Evolutionary conservation across 2,329 filamentous ascomycete genomes (phyloP), one percentile per base, ranked within the genome.

Genomic region (Madurella mycetomatis): DNA sequence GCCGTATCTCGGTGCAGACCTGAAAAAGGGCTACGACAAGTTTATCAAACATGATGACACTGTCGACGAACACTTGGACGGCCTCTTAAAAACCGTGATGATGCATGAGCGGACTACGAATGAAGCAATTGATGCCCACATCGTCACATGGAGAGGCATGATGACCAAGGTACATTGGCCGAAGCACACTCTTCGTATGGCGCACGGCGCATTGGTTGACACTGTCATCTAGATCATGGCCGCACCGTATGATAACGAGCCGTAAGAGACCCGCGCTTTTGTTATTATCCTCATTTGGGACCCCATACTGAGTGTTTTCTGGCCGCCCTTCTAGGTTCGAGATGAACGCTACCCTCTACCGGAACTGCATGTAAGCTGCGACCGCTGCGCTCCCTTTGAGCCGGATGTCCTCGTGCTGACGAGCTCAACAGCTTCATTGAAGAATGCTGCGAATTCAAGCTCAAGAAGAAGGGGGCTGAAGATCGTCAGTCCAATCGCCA

Each of bases 71-170:
- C 94, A 99, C 71, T 76, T 99, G 3, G 88, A 95, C 66, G 87
- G 87, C 57, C 75, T 99, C 31, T 76, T 99, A 18, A 85, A 83
- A 56, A 86, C 91, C 1, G 83, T 99, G 44, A 76, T 84, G 47
- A 79, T 81, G 25, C 78, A 89, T 61, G 94, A 97, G 71, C 77
- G 85, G 68, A 77, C 84, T 60, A 82, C 79, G 0, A 80, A 82
- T 2, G 78, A 82, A 64, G 85, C 80, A 66, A 84, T 86, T 32
- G 85, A 91, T 57, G 86, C 87, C 2, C 84, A 95, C 63, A 69
- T 97, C 44, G 79, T 97, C 49, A 97, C 92, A 1, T 99, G 92
- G 92, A 80, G 94, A 65, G 94, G 94, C 39, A 96, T 97, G 90
- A 92, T 99, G 86, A 97, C 94, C 59, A 99, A 96, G 80, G 90